A percentile compares a stretch with the other conserved stretches of the same genome.
Conservation (phyloP, 371 early-diverging fungal species). For the Mortierella sp. region DNA sequence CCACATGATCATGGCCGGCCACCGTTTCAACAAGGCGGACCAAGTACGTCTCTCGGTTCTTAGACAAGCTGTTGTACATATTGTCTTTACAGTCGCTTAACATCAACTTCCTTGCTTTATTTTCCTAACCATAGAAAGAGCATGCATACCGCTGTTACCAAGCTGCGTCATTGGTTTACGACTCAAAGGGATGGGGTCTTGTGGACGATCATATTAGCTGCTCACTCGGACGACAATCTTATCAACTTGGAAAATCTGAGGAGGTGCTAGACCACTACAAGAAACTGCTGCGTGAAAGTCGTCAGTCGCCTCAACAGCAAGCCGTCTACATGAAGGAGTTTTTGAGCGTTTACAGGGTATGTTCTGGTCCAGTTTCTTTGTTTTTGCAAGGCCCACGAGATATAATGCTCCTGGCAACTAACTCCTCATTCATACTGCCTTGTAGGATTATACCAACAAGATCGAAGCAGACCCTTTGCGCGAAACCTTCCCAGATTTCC, state of each 20-base stretch:
- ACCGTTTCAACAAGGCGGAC: slow-evolving; percentile 80
- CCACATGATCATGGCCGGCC: slow-evolving; percentile 89
- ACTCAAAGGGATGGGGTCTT: slow-evolving; percentile 80
- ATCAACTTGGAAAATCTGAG: slow-evolving; percentile 70
- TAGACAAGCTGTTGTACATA: neutral
- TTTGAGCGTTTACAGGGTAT: slow-evolving; percentile 80
- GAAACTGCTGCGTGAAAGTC: slow-evolving; percentile 74
- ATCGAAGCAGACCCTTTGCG: slow-evolving; percentile 56
- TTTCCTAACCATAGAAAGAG: slow-evolving; percentile 61
- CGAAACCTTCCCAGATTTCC: slow-evolving; percentile 57
- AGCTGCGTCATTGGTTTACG: slow-evolving; percentile 72
- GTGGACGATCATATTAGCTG: slow-evolving; percentile 91
- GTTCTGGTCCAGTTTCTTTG: neutral
- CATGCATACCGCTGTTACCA: slow-evolving; percentile 85
- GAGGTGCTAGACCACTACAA: slow-evolving; percentile 73
- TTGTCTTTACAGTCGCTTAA: neutral
- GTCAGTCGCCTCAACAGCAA: slow-evolving; percentile 79
- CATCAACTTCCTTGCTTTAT: neutral
- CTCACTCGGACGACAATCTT: slow-evolving; percentile 84
- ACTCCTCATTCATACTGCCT: neutral
- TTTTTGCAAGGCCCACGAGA: neutral
- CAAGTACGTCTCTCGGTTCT: slow-evolving; percentile 56
- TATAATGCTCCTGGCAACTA: neutral
- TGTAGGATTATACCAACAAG: slow-evolving; percentile 66
- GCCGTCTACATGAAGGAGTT: slow-evolving; percentile 83